Evolutionary conservation across 371 early-diverging fungal genomes (phyloP).

Genomic region (Mortierella sp.): DNA sequence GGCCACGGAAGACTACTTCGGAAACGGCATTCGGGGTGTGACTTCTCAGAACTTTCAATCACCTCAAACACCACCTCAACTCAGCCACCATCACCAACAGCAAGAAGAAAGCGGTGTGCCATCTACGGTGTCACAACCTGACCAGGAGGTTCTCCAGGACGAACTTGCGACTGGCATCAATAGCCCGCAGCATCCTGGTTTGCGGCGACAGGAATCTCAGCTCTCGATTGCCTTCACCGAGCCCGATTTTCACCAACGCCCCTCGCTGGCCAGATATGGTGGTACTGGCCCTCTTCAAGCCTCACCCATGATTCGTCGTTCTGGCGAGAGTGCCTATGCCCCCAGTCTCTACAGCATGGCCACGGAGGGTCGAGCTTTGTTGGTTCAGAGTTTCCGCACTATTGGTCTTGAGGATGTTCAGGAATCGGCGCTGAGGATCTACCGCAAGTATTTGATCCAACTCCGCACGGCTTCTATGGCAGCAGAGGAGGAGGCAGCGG

Average conservation of each 20-base stretch:
- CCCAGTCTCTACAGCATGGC: conserved; percentile 34
- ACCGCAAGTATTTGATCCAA: conserved; percentile 52
- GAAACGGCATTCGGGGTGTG: conserved; percentile 15
- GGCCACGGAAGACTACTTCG: conserved; percentile 35
- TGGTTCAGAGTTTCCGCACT: conserved; percentile 44
- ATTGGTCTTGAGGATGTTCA: conserved; percentile 46
- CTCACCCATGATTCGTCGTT: conserved; percentile 29
- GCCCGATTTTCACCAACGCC: conserved; percentile 17
- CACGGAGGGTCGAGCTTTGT: conserved; percentile 23
- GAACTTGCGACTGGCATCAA: not conserved
- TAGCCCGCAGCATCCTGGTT: not conserved
- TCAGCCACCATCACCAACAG: not conserved
- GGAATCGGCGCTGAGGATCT: conserved; percentile 44
- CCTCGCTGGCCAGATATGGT: conserved; percentile 22
- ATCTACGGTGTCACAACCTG: not conserved
- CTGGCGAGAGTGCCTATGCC: conserved; percentile 45
- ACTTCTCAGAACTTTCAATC: conserved; percentile 28
- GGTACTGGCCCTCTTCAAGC: conserved; percentile 45
- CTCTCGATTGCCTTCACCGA: conserved; percentile 24
- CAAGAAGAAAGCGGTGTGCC: conserved; percentile 24
- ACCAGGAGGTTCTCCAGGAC: not conserved
- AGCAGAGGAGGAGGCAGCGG: conserved; percentile 37
- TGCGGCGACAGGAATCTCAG: conserved; percentile 13
- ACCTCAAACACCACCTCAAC: conserved; percentile 14
- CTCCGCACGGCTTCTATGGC: conserved; percentile 52